Evolutionary conservation across 163 green algal species (phyloP), one percentile per base, ranked within the genome.

Genomic region (Chlamydomonas reinhardtii): DNA sequence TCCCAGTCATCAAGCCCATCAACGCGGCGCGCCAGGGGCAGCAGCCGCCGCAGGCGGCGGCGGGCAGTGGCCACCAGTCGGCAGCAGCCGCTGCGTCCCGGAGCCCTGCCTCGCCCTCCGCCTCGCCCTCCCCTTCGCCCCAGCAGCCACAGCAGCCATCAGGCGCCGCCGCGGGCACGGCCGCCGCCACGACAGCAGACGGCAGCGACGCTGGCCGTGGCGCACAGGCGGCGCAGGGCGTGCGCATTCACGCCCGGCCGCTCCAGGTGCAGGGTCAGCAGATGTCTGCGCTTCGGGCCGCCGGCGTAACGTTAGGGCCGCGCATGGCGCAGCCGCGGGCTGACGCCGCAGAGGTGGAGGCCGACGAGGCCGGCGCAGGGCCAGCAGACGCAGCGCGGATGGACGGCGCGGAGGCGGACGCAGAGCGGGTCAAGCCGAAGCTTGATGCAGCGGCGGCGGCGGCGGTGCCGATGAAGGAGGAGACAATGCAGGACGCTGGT

Each of bases 241-340:
- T 84, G 39, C 76, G 76, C 12, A 91, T 93, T 2, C 90, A 91
- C 72, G 82, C 91, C 15, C 85, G 88, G 32, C 89, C 89, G 22
- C 56, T 73, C 8, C 35, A 43, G 4, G 62, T 54, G 59, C 64
- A 84, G 76, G 14, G 74, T 16, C 76, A 75, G 64, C 76, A 84
- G 37, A 65, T 84, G 76, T 43, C 27, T 0, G 62, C 73, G 27
- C 65, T 84, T 15, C 76, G 65, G 4, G 76, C 76, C 4, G 76
- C 76, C 25, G 76, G 76, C 39, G 76, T 84, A 19, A 54, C 65
- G 16, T 65, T 84, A 11, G 61, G 61, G 61, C 61, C 61, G 61
- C 48, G 48, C 48, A 56, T 56, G 48, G 48, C 48, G 48, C 48
- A 56, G 48, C 48, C 12, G 48, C 12, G 1, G 14, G 6, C 9